Conservation (phyloP, 129 eudicot species). For the Flaveria bidentis region DNA sequence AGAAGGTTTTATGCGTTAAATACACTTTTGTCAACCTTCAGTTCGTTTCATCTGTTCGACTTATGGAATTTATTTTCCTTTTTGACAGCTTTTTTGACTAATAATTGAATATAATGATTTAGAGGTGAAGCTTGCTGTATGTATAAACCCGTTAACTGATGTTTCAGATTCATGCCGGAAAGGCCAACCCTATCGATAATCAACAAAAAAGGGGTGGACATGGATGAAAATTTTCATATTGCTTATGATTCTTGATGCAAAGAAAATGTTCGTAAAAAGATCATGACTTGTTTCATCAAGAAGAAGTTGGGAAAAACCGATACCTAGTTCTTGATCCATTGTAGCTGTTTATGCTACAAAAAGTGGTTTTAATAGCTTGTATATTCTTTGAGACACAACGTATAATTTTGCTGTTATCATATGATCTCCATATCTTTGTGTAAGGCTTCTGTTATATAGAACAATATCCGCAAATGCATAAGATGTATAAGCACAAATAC, state of each 20-base stretch:
- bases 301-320: constrained; percentile 23
- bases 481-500: constrained; percentile 17
- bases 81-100: not conserved
- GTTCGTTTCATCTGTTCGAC: not conserved
- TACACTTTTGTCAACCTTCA: not conserved
- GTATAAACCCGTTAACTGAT: not conserved
- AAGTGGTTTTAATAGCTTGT: constrained; percentile 20
- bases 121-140: not conserved
- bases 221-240: constrained; percentile 4
- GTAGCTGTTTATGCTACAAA: constrained; percentile 24
- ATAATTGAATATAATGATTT: not conserved
- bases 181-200: not conserved
- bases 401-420: not conserved
- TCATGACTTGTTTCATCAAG: constrained; percentile 12
- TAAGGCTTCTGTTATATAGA: constrained; percentile 28
- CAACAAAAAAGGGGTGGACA: constrained; percentile 1
- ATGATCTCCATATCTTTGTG: constrained; percentile 25
- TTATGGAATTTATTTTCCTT: not conserved
- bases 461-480: constrained; percentile 3
- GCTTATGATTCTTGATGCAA: constrained; percentile 31
- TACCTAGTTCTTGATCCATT: constrained; percentile 29
- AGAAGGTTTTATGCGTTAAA: not conserved
- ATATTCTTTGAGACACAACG: constrained; percentile 21
- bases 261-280: constrained; percentile 15
- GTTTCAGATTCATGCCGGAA: constrained; percentile 27